Evolutionary conservation across 2,329 filamentous ascomycete genomes (phyloP), one percentile per base, ranked within the genome.

Genomic region (Gnomoniopsis smithogilvyi): DNA sequence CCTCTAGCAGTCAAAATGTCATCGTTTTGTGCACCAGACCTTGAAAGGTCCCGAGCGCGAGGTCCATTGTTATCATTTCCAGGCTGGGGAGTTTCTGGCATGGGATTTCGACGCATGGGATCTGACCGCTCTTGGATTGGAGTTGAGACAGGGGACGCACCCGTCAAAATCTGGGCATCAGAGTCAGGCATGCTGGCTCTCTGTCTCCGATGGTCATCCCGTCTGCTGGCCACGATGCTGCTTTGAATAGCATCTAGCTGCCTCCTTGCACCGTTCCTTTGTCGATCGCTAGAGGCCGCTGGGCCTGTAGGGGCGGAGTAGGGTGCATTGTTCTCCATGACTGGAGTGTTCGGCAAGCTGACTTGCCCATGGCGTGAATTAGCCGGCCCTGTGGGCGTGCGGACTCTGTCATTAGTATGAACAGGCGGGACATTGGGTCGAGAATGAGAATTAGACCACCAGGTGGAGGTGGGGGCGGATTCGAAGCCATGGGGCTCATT

Each of bases 101-200:
- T 73, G 21, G 64, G 57, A 7, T 76, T 69, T 2, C 68, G 72
- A 24, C 78, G 73, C 14, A 76, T 64, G 8, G 76, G 71, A 41
- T 84, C 80, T 30, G 73, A 69, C 0, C 78, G 77, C 61, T 85
- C 82, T 22, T 80, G 76, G 3, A 74, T 67, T 0, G 81, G 80
- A 3, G 80, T 82, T 51, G 73, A 73, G 21, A 74, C 73, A 21
- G 78, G 79, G 24, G 83, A 82, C 19, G 78, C 80, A 22, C 82
- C 81, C 1, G 80, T 80, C 2, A 85, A 73, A 4, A 82, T 79
- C 65, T 86, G 83, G 1, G 79, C 79, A 63, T 86, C 83, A 2
- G 82, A 84, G 19, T 78, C 78, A 19, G 75, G 79, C 38, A 85
- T 67, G 59, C 75, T 78, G 54, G 73, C 73, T 15, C 77, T 57